Conservation (phyloP, 2,329 filamentous ascomycete genomes). For the Phoma herbarum region DNA sequence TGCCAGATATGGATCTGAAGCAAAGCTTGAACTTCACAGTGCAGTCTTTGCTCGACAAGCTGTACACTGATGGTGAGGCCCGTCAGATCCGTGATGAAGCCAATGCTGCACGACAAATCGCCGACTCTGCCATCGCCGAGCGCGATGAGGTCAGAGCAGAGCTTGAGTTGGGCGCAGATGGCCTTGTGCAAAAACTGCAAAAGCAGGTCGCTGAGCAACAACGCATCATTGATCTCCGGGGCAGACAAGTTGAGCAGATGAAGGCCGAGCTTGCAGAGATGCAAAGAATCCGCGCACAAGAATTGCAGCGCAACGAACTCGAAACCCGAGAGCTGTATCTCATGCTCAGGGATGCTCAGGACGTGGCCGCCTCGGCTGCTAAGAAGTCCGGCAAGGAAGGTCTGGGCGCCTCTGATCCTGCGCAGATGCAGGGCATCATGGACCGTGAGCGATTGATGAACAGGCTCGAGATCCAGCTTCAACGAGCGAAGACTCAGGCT, state of each 20-base stretch:
- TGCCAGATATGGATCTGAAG: slow-evolving; percentile 97
- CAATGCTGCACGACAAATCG: slow-evolving; percentile 87
- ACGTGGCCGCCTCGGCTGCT: slow-evolving; percentile 91
- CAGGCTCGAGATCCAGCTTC: slow-evolving; percentile 91
- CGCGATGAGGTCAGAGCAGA: slow-evolving; percentile 92
- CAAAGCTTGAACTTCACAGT: slow-evolving; percentile 98
- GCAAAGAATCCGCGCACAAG: slow-evolving; percentile 85
- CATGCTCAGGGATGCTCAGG: slow-evolving; percentile 97
- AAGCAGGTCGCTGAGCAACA: slow-evolving; percentile 93
- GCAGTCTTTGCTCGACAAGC: slow-evolving; percentile 90
- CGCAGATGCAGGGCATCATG: slow-evolving; percentile 88
- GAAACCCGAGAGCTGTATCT: slow-evolving; percentile 97
- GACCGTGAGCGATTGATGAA: slow-evolving; percentile 94
- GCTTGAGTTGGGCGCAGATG: slow-evolving; percentile 90
- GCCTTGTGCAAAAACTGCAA: slow-evolving; percentile 89
- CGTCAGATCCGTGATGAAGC: slow-evolving; percentile 92
- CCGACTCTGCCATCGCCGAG: slow-evolving; percentile 94
- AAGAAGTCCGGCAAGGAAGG: slow-evolving; percentile 63
- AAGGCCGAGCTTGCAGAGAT: slow-evolving; percentile 90
- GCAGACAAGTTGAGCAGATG: slow-evolving; percentile 83
- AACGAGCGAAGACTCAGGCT: slow-evolving; percentile 96
- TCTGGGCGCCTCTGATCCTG: slow-evolving; percentile 71
- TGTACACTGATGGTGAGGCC: slow-evolving; percentile 96
- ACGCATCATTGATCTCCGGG: slow-evolving; percentile 87
- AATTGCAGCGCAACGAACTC: slow-evolving; percentile 92